Evolutionary conservation across 306 rosid species (phyloP).

Genomic region (Prinsepia uniflora): DNA sequence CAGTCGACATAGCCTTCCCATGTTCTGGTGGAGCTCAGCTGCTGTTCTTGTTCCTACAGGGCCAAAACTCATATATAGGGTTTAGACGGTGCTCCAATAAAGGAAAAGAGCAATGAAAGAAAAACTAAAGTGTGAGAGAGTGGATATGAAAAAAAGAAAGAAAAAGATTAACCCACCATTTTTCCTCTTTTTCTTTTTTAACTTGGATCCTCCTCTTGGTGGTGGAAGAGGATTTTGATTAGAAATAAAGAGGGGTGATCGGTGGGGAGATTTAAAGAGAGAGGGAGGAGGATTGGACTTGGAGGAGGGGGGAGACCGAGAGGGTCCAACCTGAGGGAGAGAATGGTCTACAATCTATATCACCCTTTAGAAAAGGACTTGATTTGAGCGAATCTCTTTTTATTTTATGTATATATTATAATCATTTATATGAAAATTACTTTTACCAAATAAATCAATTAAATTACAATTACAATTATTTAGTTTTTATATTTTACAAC

Average conservation of each 20-base stretch:
- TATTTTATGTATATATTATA: too few species aligned
- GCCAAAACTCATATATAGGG: constrained; percentile 1
- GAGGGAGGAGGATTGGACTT: constrained; percentile 20
- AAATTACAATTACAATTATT: too few species aligned
- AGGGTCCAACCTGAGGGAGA: constrained; percentile 24
- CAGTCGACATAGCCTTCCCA: constrained; percentile 92
- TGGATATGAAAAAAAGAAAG: neutral
- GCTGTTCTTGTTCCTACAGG: constrained; percentile 47
- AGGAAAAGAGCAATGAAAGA: neutral
- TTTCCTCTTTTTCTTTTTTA: constrained; percentile 7
- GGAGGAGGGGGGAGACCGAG: neutral
- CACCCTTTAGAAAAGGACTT: constrained; percentile 35
- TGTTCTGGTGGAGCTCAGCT: constrained; percentile 22
- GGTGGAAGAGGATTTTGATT: constrained; percentile 28
- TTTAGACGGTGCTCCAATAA: neutral
- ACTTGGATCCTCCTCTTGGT: constrained; percentile 27
- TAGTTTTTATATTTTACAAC: too few species aligned
- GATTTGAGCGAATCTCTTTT: constrained; percentile 1
- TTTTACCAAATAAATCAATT: too few species aligned
- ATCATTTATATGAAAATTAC: too few species aligned
- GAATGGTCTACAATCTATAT: constrained; percentile 29
- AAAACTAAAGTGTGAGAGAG: neutral
- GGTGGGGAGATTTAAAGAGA: constrained; percentile 45
- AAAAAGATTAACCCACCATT: constrained; percentile 34
- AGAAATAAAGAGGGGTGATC: constrained; percentile 20